Evolutionary conservation across 179 eudicot species (phyloP).

Genomic region (Silene coronaria): DNA sequence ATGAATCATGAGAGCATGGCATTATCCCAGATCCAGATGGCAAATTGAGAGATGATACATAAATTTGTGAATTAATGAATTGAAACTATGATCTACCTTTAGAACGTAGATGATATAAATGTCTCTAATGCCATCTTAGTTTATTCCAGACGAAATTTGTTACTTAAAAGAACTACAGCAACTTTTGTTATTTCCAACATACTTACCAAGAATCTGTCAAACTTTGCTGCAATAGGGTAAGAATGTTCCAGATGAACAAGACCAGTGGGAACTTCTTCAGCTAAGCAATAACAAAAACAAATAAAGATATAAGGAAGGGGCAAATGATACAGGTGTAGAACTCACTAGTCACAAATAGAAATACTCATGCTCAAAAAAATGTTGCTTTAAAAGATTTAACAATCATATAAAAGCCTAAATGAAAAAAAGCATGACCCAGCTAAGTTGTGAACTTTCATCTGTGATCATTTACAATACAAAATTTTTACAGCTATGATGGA

Average conservation of each 20-base stretch:
- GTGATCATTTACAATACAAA: background rate
- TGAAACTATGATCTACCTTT: background rate
- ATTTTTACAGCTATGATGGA: background rate
- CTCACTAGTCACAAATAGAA: background rate
- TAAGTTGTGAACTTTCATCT: background rate
- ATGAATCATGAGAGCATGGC: background rate
- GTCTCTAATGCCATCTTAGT: background rate
- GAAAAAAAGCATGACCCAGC: too few species aligned
- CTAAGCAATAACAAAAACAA: slow-evolving; percentile 15
- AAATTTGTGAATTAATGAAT: background rate
- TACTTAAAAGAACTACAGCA: background rate
- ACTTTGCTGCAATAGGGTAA: slow-evolving; percentile 50
- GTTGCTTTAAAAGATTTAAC: background rate
- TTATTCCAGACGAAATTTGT: background rate
- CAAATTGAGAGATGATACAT: background rate
- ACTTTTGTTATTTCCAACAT: slow-evolving; percentile 1
- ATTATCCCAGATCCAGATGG: background rate
- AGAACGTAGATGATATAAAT: background rate
- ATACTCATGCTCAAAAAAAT: background rate
- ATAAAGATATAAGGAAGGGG: background rate
- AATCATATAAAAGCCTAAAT: too few species aligned
- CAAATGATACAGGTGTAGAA: background rate
- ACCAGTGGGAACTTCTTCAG: slow-evolving; percentile 26
- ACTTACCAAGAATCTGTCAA: slow-evolving; percentile 83
- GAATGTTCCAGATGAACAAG: slow-evolving; percentile 48